Base-by-base conservation (phyloP, 345 rosid species). In the Bretschneidera sinensis region DNA sequence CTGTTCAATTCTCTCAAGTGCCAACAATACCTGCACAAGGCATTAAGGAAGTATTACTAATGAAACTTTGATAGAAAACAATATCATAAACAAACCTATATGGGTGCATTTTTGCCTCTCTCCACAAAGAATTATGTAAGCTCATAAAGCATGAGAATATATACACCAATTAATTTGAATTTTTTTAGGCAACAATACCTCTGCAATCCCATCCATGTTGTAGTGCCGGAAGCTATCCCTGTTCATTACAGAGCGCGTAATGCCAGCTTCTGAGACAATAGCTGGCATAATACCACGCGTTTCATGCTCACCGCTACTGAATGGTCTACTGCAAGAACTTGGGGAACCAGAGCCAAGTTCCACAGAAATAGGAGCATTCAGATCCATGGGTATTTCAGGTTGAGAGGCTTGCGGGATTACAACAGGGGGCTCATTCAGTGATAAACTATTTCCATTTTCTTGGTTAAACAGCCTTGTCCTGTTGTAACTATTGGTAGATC, bases 1-100 rank as follows among this genome's bases (percentile, higher is more conserved):
- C 62, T 81, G 95, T 65, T 88, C 96, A 57, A 88, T 81, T 75
- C 97, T 91, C 80, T 88, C 95, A 43, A 91, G 91, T 54, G 95
- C 91, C 73, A 85, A 79, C 51, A 86, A 66, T 56, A 86, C 83
- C 99, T 95, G 75, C 72, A 70, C 24, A 63, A 63, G 13, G 61
- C 51, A 76, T 21, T 52, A 68, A 67, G 52, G 23, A 55, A 10
- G 21, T 63, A 55, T 39, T 14, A 39, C 45, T 11, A 28, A 56
- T 18, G 24, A 57, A 21, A 35, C 48, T 54, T 48, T 23, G 24
- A n/a, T 24, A 59, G 50, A 25, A 25, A 25, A 62, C 1, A 31
- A 65, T 9, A 24, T 20, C 11, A 48, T 19, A 39, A 50, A 53
- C n/a, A 60, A 53, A 52, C 21, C 13, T 43, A 14, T 33, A 64